A percentile compares a stretch with the other conserved stretches of the same genome.
These are phyloP conservation scores for Penicillium sp. DNA, from an alignment of 2,329 filamentous ascomycete species.

Conservation along the genomic window DNA sequence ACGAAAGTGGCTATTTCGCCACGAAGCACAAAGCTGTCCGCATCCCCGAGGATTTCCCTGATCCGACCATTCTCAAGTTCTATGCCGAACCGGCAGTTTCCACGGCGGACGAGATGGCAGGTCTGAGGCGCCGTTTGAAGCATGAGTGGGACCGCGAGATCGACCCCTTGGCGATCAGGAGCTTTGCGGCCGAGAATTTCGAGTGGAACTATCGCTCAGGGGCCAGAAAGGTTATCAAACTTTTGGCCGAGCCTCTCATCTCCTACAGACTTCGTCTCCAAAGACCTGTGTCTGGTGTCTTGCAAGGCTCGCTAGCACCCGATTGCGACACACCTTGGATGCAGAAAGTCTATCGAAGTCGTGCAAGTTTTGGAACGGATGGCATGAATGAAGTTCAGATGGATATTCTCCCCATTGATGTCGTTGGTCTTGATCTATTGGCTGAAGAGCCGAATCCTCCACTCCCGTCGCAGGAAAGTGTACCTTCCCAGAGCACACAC, in stretches of 20 bases:
- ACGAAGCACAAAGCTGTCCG: slow-evolving; percentile 68
- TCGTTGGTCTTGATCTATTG: slow-evolving; percentile 74
- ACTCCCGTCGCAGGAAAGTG: slow-evolving; percentile 30
- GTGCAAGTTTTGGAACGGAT: slow-evolving; percentile 72
- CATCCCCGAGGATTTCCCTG: slow-evolving; percentile 80
- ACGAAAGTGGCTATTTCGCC: slow-evolving; percentile 77
- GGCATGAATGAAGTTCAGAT: slow-evolving; percentile 73
- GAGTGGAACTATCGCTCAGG: slow-evolving; percentile 79
- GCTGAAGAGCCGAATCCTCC: slow-evolving; percentile 65
- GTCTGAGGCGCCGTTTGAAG: slow-evolving; percentile 52
- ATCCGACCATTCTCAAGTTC: slow-evolving; percentile 72
- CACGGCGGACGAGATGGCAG: slow-evolving; percentile 53
- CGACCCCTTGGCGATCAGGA: slow-evolving; percentile 65
- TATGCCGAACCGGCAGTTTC: slow-evolving; percentile 89
- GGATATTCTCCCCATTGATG: slow-evolving; percentile 69
- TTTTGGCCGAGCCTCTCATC: slow-evolving; percentile 75
- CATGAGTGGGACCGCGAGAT: slow-evolving; percentile 60
- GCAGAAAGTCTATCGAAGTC: slow-evolving; percentile 63
- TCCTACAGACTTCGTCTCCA: slow-evolving; percentile 52
- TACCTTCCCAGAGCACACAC: slow-evolving; percentile 15
- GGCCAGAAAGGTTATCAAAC: slow-evolving; percentile 78
- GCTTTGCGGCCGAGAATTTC: slow-evolving; percentile 75
- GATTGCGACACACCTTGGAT: slow-evolving; percentile 57
- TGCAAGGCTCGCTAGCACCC: slow-evolving; percentile 32
- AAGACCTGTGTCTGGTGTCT: slow-evolving; percentile 37